These are phyloP conservation scores for Emericellopsis atlantica DNA, from an alignment of 2,329 filamentous ascomycete genomes.

Conservation along the genomic window DNA sequence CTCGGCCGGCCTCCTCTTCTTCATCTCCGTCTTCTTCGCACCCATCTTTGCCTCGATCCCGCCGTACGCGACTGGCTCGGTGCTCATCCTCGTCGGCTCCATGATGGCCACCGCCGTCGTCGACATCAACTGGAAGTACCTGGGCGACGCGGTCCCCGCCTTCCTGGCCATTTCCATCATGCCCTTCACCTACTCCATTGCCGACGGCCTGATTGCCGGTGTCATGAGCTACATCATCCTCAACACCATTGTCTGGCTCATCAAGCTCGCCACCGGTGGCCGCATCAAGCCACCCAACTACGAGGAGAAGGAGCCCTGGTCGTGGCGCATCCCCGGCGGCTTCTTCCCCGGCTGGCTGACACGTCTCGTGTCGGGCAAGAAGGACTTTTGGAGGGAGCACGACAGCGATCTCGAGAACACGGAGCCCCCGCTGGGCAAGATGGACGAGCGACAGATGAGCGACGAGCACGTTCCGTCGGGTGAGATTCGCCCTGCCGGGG, in stretches of 20 bases:
- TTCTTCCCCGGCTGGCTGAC: constrained; percentile 63
- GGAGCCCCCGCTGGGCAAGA: constrained; percentile 19
- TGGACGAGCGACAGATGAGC: constrained; percentile 7
- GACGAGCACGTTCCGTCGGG: background rate
- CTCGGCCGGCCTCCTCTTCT: constrained; percentile 68
- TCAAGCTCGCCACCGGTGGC: constrained; percentile 54
- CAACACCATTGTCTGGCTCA: constrained; percentile 57
- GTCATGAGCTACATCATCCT: constrained; percentile 66
- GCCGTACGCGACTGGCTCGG: constrained; percentile 79
- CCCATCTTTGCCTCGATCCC: constrained; percentile 85
- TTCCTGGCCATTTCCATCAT: constrained; percentile 76
- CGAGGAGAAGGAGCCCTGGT: constrained; percentile 68
- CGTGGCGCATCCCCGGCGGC: constrained; percentile 62
- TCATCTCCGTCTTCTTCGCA: constrained; percentile 79
- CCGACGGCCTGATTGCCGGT: constrained; percentile 73
- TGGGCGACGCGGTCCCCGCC: constrained; percentile 72
- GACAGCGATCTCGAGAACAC: background rate
- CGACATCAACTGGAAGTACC: constrained; percentile 82
- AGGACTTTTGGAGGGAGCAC: constrained; percentile 53
- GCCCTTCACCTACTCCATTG: constrained; percentile 85
- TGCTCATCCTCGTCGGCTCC: constrained; percentile 76
- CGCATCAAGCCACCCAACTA: constrained; percentile 65
- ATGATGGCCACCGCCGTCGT: constrained; percentile 71
- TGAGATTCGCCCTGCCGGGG: too few relatives aligned
- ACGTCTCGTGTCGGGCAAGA: constrained; percentile 52